A percentile compares a stretch with the other conserved stretches of the same genome.
Evolutionary conservation across 345 rosid genomes (phyloP).

Genomic region (Eucalyptus curtisii): DNA sequence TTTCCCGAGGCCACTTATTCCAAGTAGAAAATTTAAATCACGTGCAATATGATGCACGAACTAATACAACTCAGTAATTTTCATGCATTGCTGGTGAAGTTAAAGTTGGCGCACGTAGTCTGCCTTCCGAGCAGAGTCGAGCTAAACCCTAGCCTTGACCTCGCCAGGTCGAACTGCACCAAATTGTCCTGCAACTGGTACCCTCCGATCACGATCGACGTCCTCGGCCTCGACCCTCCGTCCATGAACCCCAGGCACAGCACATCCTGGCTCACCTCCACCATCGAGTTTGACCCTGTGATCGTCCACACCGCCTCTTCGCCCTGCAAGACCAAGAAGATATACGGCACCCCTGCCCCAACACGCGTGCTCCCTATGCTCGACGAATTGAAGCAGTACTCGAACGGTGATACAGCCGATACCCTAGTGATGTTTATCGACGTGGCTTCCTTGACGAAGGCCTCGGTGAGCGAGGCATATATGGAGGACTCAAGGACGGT

Average conservation of each 20-base stretch:
- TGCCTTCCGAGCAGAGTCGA: conserved; percentile 32
- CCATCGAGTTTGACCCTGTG: conserved; percentile 64
- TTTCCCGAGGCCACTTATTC: neutral
- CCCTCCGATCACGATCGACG: conserved; percentile 68
- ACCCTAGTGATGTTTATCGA: conserved; percentile 38
- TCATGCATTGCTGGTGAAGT: conserved; percentile 28
- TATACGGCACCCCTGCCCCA: conserved; percentile 43
- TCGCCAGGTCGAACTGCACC: conserved; percentile 50
- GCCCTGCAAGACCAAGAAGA: conserved; percentile 37
- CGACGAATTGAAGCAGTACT: conserved; percentile 34
- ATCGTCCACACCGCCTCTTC: conserved; percentile 43
- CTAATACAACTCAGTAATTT: neutral
- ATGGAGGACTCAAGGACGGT: conserved; percentile 46
- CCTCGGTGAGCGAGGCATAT: conserved; percentile 20
- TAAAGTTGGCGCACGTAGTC: conserved; percentile 59
- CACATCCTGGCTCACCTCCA: conserved; percentile 24
- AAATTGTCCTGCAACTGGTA: conserved; percentile 40
- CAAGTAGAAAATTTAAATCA: neutral
- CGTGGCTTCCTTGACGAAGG: conserved; percentile 19
- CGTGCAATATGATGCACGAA: neutral
- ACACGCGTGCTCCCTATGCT: conserved; percentile 30
- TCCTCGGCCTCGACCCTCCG: conserved; percentile 46
- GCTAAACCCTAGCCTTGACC: conserved; percentile 54
- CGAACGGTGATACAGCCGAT: conserved; percentile 35
- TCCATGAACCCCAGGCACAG: conserved; percentile 59